A percentile compares a stretch with the other conserved stretches of the same genome.
Evolutionary conservation across 768 basidiomycete species (phyloP).

Genomic region (Harrya chromipes): DNA sequence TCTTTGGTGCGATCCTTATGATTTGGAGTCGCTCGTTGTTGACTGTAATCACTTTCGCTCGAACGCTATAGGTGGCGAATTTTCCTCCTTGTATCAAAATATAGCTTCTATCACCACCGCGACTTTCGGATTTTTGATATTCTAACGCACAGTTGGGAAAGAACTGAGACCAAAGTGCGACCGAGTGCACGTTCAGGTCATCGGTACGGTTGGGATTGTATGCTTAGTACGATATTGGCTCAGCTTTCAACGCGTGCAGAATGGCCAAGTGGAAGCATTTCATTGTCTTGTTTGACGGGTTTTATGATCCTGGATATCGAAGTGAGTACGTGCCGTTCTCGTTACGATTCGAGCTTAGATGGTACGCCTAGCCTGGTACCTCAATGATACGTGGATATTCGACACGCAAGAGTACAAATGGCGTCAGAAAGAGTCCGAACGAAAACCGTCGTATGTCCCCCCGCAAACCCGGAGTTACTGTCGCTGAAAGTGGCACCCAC

Average conservation of each 20-base stretch:
- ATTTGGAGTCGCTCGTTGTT: neutral
- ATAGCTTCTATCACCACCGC: conserved; percentile 82
- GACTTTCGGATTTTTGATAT: conserved; percentile 91
- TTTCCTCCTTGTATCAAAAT: conserved; percentile 80
- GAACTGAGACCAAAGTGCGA: conserved; percentile 80
- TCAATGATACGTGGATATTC: conserved; percentile 84
- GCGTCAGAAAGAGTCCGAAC: conserved; percentile 69
- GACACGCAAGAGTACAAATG: conserved; percentile 86
- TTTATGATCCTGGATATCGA: conserved; percentile 81
- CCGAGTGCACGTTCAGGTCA: conserved; percentile 84
- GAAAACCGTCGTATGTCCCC: conserved; percentile 62
- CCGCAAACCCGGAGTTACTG: no score
- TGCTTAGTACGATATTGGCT: neutral
- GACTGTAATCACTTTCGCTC: neutral
- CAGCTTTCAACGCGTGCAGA: conserved; percentile 32
- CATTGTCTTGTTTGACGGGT: conserved; percentile 86
- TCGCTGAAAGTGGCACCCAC: neutral
- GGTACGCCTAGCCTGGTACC: conserved; percentile 58
- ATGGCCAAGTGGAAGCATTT: conserved; percentile 91
- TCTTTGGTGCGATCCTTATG: conserved; percentile 56
- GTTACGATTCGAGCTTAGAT: neutral
- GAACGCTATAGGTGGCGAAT: conserved; percentile 65
- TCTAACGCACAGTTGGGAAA: conserved; percentile 75
- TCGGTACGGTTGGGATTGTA: conserved; percentile 39
- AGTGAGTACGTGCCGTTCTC: conserved; percentile 39